Conservation (phyloP, 495 filamentous ascomycete genomes). For the Neurospora sp. region DNA sequence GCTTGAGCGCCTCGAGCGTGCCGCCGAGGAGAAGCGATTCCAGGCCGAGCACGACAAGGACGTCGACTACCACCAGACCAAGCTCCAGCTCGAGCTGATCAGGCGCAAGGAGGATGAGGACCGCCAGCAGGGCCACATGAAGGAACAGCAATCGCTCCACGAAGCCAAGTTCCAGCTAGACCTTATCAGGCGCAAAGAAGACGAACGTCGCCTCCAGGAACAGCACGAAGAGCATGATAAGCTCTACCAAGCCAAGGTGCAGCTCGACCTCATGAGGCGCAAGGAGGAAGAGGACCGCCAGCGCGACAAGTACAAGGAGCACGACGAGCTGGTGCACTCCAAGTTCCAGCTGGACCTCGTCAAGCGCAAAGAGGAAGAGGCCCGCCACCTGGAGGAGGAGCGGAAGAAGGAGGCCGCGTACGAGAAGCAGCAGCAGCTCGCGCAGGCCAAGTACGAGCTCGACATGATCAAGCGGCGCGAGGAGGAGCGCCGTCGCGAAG, state of each 20-base stretch:
- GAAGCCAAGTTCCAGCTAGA: slow-evolving; percentile 17
- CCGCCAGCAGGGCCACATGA: slow-evolving; percentile 15
- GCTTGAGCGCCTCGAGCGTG: slow-evolving; percentile 1
- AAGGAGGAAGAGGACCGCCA: slow-evolving; percentile 33
- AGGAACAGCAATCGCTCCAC: slow-evolving; percentile 20
- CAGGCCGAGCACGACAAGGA: slow-evolving; percentile 4
- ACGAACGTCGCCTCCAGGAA: slow-evolving; percentile 30
- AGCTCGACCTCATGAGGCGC: slow-evolving; percentile 22
- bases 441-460: slow-evolving; percentile 26
- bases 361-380: slow-evolving; percentile 20
- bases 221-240: slow-evolving; percentile 31
- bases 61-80: slow-evolving; percentile 7
- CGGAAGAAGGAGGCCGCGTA: slow-evolving; percentile 39
- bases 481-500: slow-evolving; percentile 13
- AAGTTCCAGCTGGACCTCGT: slow-evolving; percentile 9
- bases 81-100: slow-evolving; percentile 19
- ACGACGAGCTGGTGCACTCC: slow-evolving; percentile 44
- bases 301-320: slow-evolving; percentile 26
- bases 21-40: background rate
- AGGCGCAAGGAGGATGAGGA: slow-evolving; percentile 36
- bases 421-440: slow-evolving; percentile 19
- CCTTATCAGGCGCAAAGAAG: slow-evolving; percentile 21
- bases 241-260: slow-evolving; percentile 33
- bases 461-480: slow-evolving; percentile 29
- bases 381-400: slow-evolving; percentile 37